Base-by-base conservation (phyloP, 2,329 filamentous ascomycete species). In the Penicillium crustosum region DNA sequence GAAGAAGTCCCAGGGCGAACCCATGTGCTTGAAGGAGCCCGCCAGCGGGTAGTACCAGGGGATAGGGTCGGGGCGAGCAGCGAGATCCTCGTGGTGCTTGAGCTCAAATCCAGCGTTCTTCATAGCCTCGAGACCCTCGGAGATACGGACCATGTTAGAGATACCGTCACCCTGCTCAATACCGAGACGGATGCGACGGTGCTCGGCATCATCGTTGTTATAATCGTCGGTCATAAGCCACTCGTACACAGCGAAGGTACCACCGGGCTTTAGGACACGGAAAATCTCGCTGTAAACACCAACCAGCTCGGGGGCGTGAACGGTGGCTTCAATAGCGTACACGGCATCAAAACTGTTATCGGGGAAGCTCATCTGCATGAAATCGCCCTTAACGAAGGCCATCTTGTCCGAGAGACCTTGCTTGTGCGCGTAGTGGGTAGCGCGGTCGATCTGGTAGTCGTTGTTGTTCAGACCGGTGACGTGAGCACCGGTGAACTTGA, bases 141-240 rank as follows among this genome's bases (percentile, higher is more conserved):
- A 86, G 57, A 95, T 83, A 75, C 86, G 90, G 77, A 94, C 91
- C 93, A 99, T 97, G 81, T 97, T 97, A 70, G 91, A 92, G 75
- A 99, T 97, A 67, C 94, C 94, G 72, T 97, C 89, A 70, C 94
- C 94, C 73, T 91, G 88, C 82, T 99, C 94, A 65, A 99, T 99
- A 63, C 89, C 93, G 19, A 97, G 86, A 63, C 94, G 90, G 72
- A 97, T 94, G 74, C 90, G 86, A 66, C 92, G 89, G 81, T 97
- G 94, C 70, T 87, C 82, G 1, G 90, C 77, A 82, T 97, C 92
- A 60, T 89, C 82, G 74, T 96, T 93, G 79, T 97, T 89, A 78
- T 97, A 99, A 25, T 88, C 81, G 62, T 97, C 93, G 7, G 93
- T 97, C 94, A 99, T 97, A 72, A 97, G 83, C 94, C 94, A 97